Conservation (phyloP, 208 protist genomes). For the Leishmania arabica region DNA sequence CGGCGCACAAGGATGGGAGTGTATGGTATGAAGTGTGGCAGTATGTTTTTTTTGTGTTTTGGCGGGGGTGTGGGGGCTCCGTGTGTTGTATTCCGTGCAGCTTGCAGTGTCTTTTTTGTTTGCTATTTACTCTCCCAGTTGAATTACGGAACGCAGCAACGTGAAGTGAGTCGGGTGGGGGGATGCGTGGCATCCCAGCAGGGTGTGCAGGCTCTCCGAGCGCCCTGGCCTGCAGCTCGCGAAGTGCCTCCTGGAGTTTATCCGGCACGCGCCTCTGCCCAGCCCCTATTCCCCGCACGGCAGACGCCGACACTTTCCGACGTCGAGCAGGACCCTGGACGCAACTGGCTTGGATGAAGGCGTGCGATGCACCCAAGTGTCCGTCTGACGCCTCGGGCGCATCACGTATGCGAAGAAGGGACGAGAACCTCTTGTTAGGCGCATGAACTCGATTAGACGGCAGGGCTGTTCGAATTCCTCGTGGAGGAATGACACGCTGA, state of each 20-base stretch:
- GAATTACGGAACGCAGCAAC: neutral
- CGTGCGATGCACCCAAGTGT: neutral
- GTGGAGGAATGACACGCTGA: neutral
- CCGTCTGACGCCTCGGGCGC: neutral
- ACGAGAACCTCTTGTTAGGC: neutral
- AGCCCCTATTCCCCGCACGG: neutral
- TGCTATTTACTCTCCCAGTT: neutral
- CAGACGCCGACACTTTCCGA: neutral
- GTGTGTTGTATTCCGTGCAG: too few species aligned
- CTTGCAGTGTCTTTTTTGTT: neutral
- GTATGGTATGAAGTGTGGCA: too few species aligned
- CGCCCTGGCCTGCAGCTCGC: neutral
- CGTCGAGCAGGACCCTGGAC: neutral
- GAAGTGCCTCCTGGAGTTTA: neutral
- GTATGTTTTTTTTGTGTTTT: too few species aligned
- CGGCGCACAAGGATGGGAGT: too few species aligned
- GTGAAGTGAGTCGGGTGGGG: neutral
- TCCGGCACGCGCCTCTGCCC: neutral
- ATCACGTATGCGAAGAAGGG: neutral
- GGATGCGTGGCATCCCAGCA: neutral
- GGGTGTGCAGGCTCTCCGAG: neutral
- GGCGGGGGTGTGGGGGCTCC: too few species aligned
- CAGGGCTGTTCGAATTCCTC: neutral
- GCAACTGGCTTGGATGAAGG: neutral
- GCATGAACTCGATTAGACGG: neutral